Evolutionary conservation across 2,329 filamentous ascomycete species (phyloP), one percentile per base, ranked within the genome.

Genomic region (Beauveria asiatica): DNA sequence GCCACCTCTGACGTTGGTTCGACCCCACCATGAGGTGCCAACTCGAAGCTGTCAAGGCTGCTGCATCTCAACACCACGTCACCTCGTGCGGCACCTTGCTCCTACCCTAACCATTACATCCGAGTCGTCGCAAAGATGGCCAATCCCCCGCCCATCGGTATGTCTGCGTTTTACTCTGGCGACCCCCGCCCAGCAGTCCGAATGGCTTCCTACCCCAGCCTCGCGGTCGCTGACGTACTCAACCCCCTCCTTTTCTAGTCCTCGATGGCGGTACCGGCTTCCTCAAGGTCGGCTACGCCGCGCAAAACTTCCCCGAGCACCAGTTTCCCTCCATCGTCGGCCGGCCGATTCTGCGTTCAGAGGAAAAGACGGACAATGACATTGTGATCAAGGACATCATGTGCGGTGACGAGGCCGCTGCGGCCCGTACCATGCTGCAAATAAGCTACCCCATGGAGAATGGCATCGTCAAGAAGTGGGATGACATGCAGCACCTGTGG

Each of bases 401-500:
- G 94, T 97, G 93, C 78, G 94, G 94, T 73, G 94, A 99, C 78
- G 93, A 99, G 78, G 94, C 94, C 54, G 92, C 94, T 17, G 92
- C 92, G 58, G 93, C 94, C 66, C 87, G 94, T 70, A 96, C 90
- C 64, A 96, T 97, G 92, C 86, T 99, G 63, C 94, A 99, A 76
- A 95, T 99, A 72, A 96, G 89, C 75, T 99, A 99, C 74, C 94
- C 94, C 68, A 99, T 99, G 94, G 94, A 99, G 76, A 99, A 99
- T 74, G 94, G 94, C 70, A 97, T 99, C 70, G 92, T 99, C 67
- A 97, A 97, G 84, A 92, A 92, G 72, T 99, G 94, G 94, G 94
- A 99, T 68, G 94, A 99, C 75, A 99, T 99, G 94, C 90, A 96
- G 80, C 93, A 97, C 73, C 86, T 99, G 60, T 99, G 94, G 94